Evolutionary conservation across 345 rosid genomes (phyloP).

Genomic region (Turritis glabra): DNA sequence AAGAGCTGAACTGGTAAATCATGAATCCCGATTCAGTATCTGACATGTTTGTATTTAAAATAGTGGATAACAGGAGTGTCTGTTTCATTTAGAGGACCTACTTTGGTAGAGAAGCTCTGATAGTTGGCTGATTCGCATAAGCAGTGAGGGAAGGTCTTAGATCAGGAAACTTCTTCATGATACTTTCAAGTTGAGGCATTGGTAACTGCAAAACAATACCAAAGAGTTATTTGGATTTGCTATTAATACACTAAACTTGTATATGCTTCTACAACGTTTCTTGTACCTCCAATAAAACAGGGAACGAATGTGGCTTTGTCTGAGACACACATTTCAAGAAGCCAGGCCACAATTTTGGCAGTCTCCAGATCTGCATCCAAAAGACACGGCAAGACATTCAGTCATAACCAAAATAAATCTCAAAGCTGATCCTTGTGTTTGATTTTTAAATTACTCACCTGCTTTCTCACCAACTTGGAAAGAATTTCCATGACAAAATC

Average conservation of each 20-base stretch:
- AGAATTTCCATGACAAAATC: conserved; percentile 96
- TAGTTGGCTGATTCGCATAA: conserved; percentile 67
- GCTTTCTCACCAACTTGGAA: conserved; percentile 85
- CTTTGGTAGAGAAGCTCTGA: conserved; percentile 72
- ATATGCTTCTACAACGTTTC: background rate
- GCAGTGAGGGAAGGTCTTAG: conserved; percentile 72
- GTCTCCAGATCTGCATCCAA: conserved; percentile 78
- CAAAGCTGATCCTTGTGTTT: conserved; percentile 12
- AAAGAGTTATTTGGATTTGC: conserved; percentile 11
- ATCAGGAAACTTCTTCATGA: conserved; percentile 69
- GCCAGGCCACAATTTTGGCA: conserved; percentile 98
- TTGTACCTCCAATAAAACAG: conserved; percentile 75
- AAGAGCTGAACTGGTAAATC: conserved; percentile 63
- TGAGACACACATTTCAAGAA: conserved; percentile 94
- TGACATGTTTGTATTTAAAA: background rate
- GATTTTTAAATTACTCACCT: conserved; percentile 55
- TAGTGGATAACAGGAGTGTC: background rate
- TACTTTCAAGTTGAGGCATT: conserved; percentile 74
- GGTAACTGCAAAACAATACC: conserved; percentile 67
- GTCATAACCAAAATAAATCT: conserved; percentile 7
- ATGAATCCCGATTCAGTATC: conserved; percentile 17
- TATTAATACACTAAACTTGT: background rate
- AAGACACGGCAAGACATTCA: conserved; percentile 1
- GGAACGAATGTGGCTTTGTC: conserved; percentile 91
- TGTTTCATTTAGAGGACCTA: conserved; percentile 35